Conservation (phyloP, 768 basidiomycete species). For the Phanerochaete sordida region DNA sequence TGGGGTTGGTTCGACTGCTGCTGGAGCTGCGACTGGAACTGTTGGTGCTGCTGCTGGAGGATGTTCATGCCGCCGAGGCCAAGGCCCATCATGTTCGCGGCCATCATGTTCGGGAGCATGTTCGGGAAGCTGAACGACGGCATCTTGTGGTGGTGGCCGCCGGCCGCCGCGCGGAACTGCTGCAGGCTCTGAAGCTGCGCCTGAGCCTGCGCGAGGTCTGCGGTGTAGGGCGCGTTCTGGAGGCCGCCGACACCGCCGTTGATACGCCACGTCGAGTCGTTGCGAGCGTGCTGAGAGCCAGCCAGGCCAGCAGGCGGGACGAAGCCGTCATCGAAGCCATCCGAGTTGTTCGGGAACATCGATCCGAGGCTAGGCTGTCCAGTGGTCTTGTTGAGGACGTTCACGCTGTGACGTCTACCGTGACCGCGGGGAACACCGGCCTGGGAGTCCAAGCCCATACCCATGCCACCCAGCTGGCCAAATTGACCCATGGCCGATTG, state of each 20-base stretch:
- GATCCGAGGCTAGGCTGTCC: constrained; percentile 45
- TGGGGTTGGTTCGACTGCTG: constrained; percentile 91
- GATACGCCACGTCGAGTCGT: constrained; percentile 85
- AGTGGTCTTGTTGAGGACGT: constrained; percentile 76
- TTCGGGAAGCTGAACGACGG: constrained; percentile 97
- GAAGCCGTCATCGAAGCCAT: constrained; percentile 81
- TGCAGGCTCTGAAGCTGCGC: constrained; percentile 95
- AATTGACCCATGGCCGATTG: constrained; percentile 70
- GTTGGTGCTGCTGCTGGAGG: constrained; percentile 90
- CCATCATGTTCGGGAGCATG: constrained; percentile 97
- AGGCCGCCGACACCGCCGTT: constrained; percentile 73
- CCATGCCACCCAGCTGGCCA: constrained; percentile 48
- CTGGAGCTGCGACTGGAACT: constrained; percentile 93
- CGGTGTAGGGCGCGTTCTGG: constrained; percentile 55
- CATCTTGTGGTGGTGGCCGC: constrained; percentile 96
- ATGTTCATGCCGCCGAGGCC: constrained; percentile 79
- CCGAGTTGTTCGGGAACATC: constrained; percentile 49
- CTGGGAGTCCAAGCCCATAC: constrained; percentile 56
- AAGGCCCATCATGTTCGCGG: constrained; percentile 93
- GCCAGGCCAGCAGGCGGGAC: constrained; percentile 55
- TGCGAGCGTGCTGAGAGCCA: constrained; percentile 48
- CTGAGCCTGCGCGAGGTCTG: constrained; percentile 94
- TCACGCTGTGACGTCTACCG: constrained; percentile 87
- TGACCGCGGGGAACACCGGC: constrained; percentile 77
- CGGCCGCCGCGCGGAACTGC: constrained; percentile 93